Conservation (phyloP, 805 yeast species). For the Torulaspora quercuum region DNA sequence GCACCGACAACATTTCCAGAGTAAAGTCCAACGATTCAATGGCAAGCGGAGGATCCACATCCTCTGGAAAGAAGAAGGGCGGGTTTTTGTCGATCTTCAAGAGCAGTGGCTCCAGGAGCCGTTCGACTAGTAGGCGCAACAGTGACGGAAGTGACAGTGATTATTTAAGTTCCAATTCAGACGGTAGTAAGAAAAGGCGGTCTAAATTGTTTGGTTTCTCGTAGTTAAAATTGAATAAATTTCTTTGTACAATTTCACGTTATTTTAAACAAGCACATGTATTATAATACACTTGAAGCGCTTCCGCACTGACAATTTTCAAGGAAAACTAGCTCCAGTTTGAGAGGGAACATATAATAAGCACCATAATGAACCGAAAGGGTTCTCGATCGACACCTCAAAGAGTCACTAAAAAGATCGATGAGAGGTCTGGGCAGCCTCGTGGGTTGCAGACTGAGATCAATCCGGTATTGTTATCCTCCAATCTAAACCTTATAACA, state of each 20-base stretch:
- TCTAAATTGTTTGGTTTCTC: slow-evolving; percentile 19
- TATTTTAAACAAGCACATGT: no score
- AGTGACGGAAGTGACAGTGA: slow-evolving; percentile 21
- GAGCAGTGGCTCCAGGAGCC: slow-evolving; percentile 18
- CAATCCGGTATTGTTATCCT: slow-evolving; percentile 31
- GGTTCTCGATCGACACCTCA: no score
- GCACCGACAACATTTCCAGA: slow-evolving; percentile 22
- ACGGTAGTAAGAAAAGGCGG: slow-evolving; percentile 15
- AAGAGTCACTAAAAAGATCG: not conserved
- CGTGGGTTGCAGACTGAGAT: slow-evolving; percentile 32
- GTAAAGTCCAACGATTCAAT: slow-evolving; percentile 20
- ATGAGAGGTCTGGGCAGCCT: slow-evolving; percentile 1
- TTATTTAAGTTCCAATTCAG: slow-evolving; percentile 4
- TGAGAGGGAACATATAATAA: no score
- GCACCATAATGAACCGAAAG: no score
- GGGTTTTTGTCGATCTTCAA: slow-evolving; percentile 23
- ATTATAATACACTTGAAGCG: no score
- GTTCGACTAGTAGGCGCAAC: slow-evolving; percentile 22
- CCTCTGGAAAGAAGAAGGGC: slow-evolving; percentile 14
- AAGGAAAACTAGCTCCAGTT: no score
- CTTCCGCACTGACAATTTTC: no score
- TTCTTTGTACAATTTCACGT: no score
- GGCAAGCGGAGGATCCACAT: slow-evolving; percentile 6
- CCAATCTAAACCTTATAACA: slow-evolving; percentile 31
- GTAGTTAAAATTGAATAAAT: no score